These are phyloP conservation scores for Nemophila menziesii DNA, from an alignment of 257 asterid species.

Conservation along the genomic window DNA sequence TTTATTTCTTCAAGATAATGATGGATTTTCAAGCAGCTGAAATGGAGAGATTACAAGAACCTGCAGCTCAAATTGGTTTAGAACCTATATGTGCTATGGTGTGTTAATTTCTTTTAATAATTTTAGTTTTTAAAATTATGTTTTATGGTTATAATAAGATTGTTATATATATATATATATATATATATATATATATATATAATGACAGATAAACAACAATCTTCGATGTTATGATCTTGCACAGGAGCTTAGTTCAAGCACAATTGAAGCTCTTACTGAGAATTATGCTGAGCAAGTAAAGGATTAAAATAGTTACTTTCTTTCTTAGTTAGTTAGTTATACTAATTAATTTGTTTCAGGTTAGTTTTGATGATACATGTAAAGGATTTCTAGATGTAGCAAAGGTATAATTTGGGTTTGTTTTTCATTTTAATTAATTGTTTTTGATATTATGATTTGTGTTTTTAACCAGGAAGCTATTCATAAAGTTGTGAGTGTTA, in stretches of 20 bases:
- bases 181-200: background rate
- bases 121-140: too few relatives aligned
- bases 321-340: conserved; percentile 9
- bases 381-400: conserved; percentile 95
- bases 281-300: conserved; percentile 91
- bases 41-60: conserved; percentile 85
- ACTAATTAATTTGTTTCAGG: conserved; percentile 28
- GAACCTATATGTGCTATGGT: conserved; percentile 95
- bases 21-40: conserved; percentile 97
- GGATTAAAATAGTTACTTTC: background rate
- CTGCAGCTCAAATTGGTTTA: conserved; percentile 96
- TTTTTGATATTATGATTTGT: too few relatives aligned
- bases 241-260: conserved; percentile 84
- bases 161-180: too few relatives aligned
- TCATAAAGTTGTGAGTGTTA: conserved; percentile 82
- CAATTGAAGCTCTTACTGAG: conserved; percentile 89
- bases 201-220: conserved; percentile 75
- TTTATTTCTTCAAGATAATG: conserved; percentile 57
- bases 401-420: conserved; percentile 37
- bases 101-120: conserved; percentile 11
- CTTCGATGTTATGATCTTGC: conserved; percentile 95
- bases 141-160: too few relatives aligned
- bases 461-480: conserved; percentile 63
- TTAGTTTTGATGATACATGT: conserved; percentile 97
- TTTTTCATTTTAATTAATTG: too few relatives aligned